Conservation (phyloP, 345 rosid species). For the Dovyalis caffra region DNA sequence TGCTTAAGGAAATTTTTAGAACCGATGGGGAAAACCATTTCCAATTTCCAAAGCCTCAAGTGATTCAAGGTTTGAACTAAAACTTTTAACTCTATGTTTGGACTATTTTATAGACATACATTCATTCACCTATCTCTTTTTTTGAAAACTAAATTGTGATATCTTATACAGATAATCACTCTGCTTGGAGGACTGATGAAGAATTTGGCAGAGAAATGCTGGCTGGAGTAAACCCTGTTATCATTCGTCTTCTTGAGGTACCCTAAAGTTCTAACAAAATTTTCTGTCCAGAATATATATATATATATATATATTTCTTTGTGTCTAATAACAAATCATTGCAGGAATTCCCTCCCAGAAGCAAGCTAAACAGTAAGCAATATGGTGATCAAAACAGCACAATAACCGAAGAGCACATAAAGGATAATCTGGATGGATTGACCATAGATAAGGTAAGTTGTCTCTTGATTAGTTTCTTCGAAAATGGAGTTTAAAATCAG, state of each 20-base stretch:
- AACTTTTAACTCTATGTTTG: background rate
- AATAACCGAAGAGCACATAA: constrained; percentile 27
- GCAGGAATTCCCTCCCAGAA: constrained; percentile 37
- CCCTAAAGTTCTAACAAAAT: background rate
- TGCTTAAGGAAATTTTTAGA: constrained; percentile 34
- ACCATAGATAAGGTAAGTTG: constrained; percentile 18
- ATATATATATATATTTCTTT: background rate
- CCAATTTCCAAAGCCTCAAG: constrained; percentile 40
- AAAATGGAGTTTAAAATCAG: background rate
- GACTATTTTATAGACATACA: background rate
- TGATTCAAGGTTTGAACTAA: constrained; percentile 31
- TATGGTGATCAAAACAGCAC: constrained; percentile 34
- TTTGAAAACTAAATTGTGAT: background rate
- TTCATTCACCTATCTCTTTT: too few relatives aligned
- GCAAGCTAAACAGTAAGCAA: constrained; percentile 18
- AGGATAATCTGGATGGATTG: constrained; percentile 23
- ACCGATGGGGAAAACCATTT: constrained; percentile 37
- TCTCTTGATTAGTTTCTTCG: background rate
- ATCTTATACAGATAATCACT: constrained; percentile 24
- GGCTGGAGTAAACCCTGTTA: constrained; percentile 39
- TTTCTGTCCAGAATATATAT: background rate
- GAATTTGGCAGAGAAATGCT: constrained; percentile 46
- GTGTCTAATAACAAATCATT: background rate
- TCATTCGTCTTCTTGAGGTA: constrained; percentile 34
- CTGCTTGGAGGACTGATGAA: constrained; percentile 49